Percentiles rank a stretch among this genome's conserved stretches.
Conservation (phyloP, 2,329 filamentous ascomycete species). For the Alternaria ethzedia region DNA sequence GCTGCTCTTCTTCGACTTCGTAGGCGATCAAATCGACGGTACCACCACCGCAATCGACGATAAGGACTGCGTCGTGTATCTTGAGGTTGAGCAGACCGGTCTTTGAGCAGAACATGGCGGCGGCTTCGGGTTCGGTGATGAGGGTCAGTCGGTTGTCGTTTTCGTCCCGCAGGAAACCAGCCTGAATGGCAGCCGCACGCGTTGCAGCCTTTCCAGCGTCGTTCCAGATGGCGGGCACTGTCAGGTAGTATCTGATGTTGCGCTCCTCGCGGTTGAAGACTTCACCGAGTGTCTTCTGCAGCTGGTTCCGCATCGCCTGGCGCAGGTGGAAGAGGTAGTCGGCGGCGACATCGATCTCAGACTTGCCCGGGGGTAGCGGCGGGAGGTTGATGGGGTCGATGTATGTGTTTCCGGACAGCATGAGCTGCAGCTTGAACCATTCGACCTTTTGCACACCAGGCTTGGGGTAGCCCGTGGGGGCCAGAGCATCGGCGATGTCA, state of each 20-base stretch:
- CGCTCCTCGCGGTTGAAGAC: conserved; percentile 98
- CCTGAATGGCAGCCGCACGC: conserved; percentile 92
- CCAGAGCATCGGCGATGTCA: conserved; percentile 95
- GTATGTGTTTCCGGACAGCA: conserved; percentile 98
- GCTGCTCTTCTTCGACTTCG: conserved; percentile 96
- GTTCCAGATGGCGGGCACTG: conserved; percentile 99
- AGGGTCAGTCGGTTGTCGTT: conserved; percentile 96
- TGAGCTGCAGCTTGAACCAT: conserved; percentile 99
- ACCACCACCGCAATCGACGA: conserved; percentile 97
- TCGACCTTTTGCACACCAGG: conserved; percentile 98
- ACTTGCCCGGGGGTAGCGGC: conserved; percentile 95
- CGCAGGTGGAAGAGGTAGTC: conserved; percentile 98
- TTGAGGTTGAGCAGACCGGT: conserved; percentile 94
- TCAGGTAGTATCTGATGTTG: conserved; percentile 97
- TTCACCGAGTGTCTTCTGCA: conserved; percentile 95
- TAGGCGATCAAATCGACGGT: conserved; percentile 99
- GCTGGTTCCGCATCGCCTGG: conserved; percentile 92
- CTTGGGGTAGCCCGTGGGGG: conserved; percentile 96
- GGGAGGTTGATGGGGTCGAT: conserved; percentile 99
- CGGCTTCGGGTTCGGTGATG: conserved; percentile 95
- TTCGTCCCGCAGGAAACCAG: conserved; percentile 94
- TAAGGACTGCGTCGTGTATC: conserved; percentile 96
- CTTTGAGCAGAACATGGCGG: conserved; percentile 97
- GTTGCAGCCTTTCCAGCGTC: conserved; percentile 98
- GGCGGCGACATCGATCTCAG: conserved; percentile 98